Conservation (phyloP, 179 eudicot species). For the Spergularia azorica region DNA sequence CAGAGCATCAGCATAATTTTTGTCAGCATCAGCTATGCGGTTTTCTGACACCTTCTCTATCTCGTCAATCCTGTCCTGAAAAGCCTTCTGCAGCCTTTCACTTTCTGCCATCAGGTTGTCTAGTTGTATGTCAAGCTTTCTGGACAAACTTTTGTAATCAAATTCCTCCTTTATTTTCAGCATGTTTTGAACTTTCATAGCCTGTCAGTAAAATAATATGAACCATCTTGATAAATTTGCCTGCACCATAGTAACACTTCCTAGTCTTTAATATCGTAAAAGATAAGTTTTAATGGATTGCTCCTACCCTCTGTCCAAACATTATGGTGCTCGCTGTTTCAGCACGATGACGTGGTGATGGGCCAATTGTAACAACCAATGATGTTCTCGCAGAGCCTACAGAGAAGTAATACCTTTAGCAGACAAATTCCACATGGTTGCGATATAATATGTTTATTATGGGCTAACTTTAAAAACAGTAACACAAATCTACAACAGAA, state of each 20-base stretch:
- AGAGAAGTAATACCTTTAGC: conserved; percentile 10
- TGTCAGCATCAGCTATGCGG: conserved; percentile 65
- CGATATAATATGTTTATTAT: neutral
- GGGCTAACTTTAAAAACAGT: too few species aligned
- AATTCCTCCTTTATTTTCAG: conserved; percentile 94
- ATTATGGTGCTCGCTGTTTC: conserved; percentile 93
- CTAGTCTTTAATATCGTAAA: too few species aligned
- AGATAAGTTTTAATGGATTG: neutral
- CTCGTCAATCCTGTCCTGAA: conserved; percentile 73
- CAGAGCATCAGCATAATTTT: conserved; percentile 65
- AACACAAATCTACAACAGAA: neutral
- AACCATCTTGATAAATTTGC: conserved; percentile 1
- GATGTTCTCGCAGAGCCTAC: conserved; percentile 94
- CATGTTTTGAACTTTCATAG: conserved; percentile 99
- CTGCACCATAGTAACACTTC: neutral
- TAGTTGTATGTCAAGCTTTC: conserved; percentile 87
- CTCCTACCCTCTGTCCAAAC: conserved; percentile 93
- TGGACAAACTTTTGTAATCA: conserved; percentile 91
- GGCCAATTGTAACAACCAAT: conserved; percentile 80
- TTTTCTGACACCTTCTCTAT: conserved; percentile 64
- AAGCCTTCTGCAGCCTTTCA: conserved; percentile 86
- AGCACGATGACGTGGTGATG: conserved; percentile 93
- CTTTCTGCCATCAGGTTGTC: conserved; percentile 91
- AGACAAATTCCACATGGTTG: neutral
- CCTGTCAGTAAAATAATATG: conserved; percentile 41